These are phyloP conservation scores for Cyberlindnera lachancei DNA, from an alignment of 805 yeast genomes.

Conservation along the genomic window DNA sequence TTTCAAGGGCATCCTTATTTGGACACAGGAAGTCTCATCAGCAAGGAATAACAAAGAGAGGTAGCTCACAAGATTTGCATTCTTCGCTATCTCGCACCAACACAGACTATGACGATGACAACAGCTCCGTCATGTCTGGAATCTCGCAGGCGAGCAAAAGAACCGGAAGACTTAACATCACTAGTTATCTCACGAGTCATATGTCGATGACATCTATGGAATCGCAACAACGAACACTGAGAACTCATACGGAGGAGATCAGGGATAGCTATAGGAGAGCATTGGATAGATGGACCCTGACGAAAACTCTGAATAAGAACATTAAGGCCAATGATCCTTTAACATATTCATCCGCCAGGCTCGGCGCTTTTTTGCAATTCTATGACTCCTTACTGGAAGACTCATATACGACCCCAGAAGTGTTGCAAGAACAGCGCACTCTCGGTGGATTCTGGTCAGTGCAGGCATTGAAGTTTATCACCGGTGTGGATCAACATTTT, in stretches of 20 bases:
- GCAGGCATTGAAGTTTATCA: constrained; percentile 16
- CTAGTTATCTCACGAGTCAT: constrained; percentile 8
- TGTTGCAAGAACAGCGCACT: constrained; percentile 7
- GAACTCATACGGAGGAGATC: constrained; percentile 7
- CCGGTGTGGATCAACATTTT: constrained; percentile 11
- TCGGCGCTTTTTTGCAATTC: constrained; percentile 12
- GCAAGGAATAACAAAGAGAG: too few relatives aligned
- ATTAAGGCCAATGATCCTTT: constrained; percentile 11
- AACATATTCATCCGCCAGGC: constrained; percentile 11
- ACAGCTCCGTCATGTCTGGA: not conserved
- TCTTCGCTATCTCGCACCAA: too few relatives aligned
- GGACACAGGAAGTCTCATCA: too few relatives aligned
- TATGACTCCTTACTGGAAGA: constrained; percentile 14
- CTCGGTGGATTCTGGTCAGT: constrained; percentile 16
- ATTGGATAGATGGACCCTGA: constrained; percentile 14
- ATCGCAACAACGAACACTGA: not conserved
- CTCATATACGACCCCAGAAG: not conserved
- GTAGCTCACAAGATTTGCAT: too few relatives aligned
- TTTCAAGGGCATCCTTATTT: too few relatives aligned
- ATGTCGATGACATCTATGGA: constrained; percentile 16
- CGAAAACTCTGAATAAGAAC: constrained; percentile 6
- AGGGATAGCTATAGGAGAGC: constrained; percentile 13
- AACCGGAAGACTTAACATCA: constrained; percentile 1
- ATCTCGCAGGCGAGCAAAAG: not conserved
- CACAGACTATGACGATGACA: not conserved